Conservation (phyloP, 2,329 filamentous ascomycete species). For the Domatiomyces catenatus region DNA sequence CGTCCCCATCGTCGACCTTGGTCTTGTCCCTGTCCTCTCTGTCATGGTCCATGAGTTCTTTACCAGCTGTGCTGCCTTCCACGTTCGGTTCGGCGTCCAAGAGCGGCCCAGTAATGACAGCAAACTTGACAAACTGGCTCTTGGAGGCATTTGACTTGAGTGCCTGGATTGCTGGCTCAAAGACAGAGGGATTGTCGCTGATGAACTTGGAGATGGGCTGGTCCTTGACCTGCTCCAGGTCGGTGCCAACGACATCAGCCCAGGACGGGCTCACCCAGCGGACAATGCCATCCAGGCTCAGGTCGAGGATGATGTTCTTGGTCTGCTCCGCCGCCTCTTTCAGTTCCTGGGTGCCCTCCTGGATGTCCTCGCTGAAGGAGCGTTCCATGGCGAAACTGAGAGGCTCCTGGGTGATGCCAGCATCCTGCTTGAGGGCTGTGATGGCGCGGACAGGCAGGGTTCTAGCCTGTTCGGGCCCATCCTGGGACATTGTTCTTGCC, state of each 20-base stretch:
- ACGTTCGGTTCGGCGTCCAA: slow-evolving; percentile 40
- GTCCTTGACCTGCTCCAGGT: slow-evolving; percentile 56
- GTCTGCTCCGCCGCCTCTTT: slow-evolving; percentile 93
- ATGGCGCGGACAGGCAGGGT: slow-evolving; percentile 31
- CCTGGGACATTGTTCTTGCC: slow-evolving; percentile 25
- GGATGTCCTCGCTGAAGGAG: slow-evolving; percentile 72
- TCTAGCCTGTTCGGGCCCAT: slow-evolving; percentile 22
- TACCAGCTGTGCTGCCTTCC: slow-evolving; percentile 17
- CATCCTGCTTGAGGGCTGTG: slow-evolving; percentile 30
- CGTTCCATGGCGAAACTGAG: slow-evolving; percentile 33
- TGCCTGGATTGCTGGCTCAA: slow-evolving; percentile 67
- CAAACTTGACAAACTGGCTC: slow-evolving; percentile 77
- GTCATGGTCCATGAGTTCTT: slow-evolving; percentile 18
- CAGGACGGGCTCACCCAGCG: slow-evolving; percentile 96
- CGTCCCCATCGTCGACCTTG: slow-evolving; percentile 20
- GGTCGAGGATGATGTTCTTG: slow-evolving; percentile 86
- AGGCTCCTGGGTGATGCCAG: slow-evolving; percentile 19
- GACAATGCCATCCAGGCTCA: slow-evolving; percentile 77
- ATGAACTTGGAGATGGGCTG: slow-evolving; percentile 67
- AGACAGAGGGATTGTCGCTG: slow-evolving; percentile 62
- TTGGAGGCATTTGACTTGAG: slow-evolving; percentile 88
- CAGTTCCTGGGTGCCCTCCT: slow-evolving; percentile 82
- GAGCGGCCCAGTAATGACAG: slow-evolving; percentile 51
- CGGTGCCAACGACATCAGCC: slow-evolving; percentile 78
- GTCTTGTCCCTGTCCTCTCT: slow-evolving; percentile 20